Conservation (phyloP, 2,329 filamentous ascomycete genomes). For the Pseudogymnoascus verrucosus region DNA sequence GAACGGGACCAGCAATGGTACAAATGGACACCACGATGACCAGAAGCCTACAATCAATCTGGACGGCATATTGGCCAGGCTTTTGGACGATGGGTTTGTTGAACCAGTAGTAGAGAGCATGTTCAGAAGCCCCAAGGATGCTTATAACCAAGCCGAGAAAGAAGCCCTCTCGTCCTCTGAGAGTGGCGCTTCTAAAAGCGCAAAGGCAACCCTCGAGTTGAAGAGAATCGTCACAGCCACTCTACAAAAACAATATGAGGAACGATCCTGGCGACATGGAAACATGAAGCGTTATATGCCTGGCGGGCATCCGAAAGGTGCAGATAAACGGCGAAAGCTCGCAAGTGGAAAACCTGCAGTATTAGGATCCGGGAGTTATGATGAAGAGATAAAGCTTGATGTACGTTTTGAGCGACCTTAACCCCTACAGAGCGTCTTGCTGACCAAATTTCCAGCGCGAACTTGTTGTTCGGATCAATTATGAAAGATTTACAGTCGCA, state of each 20-base stretch:
- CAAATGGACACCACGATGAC: conserved; percentile 19
- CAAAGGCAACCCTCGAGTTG: conserved; percentile 59
- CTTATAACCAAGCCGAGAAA: conserved; percentile 53
- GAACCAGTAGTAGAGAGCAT: conserved; percentile 52
- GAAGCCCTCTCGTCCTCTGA: conserved; percentile 49
- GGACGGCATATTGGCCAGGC: conserved; percentile 34
- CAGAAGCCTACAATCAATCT: conserved; percentile 19
- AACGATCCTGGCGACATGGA: conserved; percentile 38
- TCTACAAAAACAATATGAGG: conserved; percentile 44
- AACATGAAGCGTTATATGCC: conserved; percentile 40
- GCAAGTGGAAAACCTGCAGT: conserved; percentile 36
- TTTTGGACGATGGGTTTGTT: conserved; percentile 59
- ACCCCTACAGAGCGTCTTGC: conserved; percentile 13
- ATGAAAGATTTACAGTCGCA: conserved; percentile 74
- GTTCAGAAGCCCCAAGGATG: conserved; percentile 54
- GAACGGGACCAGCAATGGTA: conserved; percentile 14
- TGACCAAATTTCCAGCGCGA: conserved; percentile 46
- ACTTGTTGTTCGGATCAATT: conserved; percentile 71
- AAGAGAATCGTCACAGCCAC: conserved; percentile 46
- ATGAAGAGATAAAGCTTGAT: conserved; percentile 39
- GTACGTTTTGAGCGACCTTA: conserved; percentile 33
- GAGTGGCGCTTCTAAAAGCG: conserved; percentile 46
- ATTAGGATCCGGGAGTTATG: conserved; percentile 32
- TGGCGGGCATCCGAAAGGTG: conserved; percentile 20
- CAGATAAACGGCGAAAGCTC: conserved; percentile 46